Base-by-base conservation (phyloP, 78 protist genomes). In the Dictyostelium capitatum region DNA sequence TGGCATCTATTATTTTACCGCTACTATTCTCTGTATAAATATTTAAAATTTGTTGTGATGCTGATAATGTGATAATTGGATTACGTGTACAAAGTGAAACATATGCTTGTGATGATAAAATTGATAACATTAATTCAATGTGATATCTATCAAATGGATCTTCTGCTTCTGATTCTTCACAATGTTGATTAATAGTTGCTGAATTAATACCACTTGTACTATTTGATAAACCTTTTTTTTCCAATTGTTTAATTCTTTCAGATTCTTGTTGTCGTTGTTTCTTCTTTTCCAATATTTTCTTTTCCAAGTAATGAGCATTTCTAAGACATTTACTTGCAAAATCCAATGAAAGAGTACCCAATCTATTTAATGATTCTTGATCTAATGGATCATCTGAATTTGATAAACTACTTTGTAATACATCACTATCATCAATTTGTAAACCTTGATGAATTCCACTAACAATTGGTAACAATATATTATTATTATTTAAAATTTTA, bases 261-360 rank as follows among this genome's bases (percentile, higher is more conserved):
- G 43, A 23, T 62, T 62, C 4, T 25, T 23, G 14, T 25, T 62
- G 14, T 23, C 23, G 20, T 74, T 32, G 25, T 19, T 74, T 74
- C 19, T 72, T 28, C 43, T 23, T 37, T 28, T 84, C 65, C 25
- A 84, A 9, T 15, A 46, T 12, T 59, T 74, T 74, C 10, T 28
- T 46, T 41, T 84, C 82, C 15, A 87, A 56, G 32, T 77, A 87
- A 32, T 87, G 51, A 37, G 93, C 83, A 50, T 87, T 87, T 77
- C 93, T 87, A 25, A 87, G 28, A 87, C 93, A 87, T 51, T 87
- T 87, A 54, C 79, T 82, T 15, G 93, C 93, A 78, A 87, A 87
- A 4, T 87, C 93, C 23, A 87, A 32, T 48, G 93, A 87, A 48
- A 87, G 65, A 25, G 93, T 87, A 37, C 93, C 93, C 9, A 87